phyloP scores from a whole-genome alignment of 805 yeast species.

The Torulaspora maleeae region DNA sequence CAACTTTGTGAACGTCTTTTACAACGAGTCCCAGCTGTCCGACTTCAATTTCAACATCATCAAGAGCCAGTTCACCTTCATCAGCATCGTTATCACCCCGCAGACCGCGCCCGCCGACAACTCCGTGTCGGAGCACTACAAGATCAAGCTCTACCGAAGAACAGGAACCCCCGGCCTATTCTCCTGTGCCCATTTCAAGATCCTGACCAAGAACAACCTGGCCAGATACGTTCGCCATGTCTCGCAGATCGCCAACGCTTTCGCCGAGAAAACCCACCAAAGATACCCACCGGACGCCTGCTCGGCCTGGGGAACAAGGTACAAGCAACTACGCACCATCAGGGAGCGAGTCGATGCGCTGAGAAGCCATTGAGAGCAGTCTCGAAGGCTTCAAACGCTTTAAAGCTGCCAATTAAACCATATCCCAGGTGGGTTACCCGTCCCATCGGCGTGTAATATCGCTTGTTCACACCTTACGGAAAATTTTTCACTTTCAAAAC shows the following conservation, averaged over 20 bases:
- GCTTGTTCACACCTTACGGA: not conserved
- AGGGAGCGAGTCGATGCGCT: slow-evolving; percentile 7
- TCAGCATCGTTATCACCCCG: slow-evolving; percentile 75
- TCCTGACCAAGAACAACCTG: slow-evolving; percentile 55
- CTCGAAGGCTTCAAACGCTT: not conserved
- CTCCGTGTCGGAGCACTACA: slow-evolving; percentile 39
- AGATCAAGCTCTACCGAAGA: slow-evolving; percentile 59
- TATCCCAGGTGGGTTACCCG: not conserved
- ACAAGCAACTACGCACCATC: slow-evolving; percentile 10
- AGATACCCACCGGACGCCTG: slow-evolving; percentile 18
- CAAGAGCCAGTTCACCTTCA: slow-evolving; percentile 74
- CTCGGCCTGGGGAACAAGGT: slow-evolving; percentile 20
- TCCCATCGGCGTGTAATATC: not conserved
- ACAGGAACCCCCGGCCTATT: slow-evolving; percentile 72
- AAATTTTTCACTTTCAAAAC: slow-evolving; percentile 2
- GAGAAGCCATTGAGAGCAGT: not conserved
- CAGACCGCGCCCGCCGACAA: slow-evolving; percentile 27
- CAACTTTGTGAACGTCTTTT: slow-evolving; percentile 73
- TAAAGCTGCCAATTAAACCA: not conserved
- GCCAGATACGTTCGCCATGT: slow-evolving; percentile 63
- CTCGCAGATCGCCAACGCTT: slow-evolving; percentile 60
- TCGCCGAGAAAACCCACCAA: slow-evolving; percentile 69
- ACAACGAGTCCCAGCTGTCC: slow-evolving; percentile 65
- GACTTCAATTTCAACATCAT: slow-evolving; percentile 63
- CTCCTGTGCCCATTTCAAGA: slow-evolving; percentile 70